Evolutionary conservation across 768 basidiomycete genomes (phyloP), one percentile per base, ranked within the genome.

Genomic region (Daedalea quercina): DNA sequence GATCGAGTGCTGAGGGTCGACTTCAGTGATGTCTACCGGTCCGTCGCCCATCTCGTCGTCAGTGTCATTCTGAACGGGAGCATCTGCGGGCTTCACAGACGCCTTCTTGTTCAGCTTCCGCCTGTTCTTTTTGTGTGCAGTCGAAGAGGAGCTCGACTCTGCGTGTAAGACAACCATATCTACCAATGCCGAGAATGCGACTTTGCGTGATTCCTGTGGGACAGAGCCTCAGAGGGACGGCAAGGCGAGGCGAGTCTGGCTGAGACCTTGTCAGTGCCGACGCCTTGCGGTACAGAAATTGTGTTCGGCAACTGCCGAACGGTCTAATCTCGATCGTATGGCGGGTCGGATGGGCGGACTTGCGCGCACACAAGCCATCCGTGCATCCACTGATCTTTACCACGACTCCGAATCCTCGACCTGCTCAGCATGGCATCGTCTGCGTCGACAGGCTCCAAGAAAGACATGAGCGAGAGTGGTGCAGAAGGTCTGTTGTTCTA

Each of bases 71-170:
- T 55, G 58, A n/a, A 47, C 24, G 12, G 24, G 35, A 51, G 60
- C 58, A 41, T 54, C 58, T 24, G 49, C 56, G 22, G 52, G 48
- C 9, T 56, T 53, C 42, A 63, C 53, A 3, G 53, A 53, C 40
- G 60, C 67, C 59, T 73, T 78, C 68, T 75, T 80, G 45, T 63
- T 48, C 47, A 74, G 57, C 55, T 73, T 72, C 52, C 76, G 72
- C 41, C 77, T 68, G 20, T 64, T 76, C 60, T 78, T 80, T 58
- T 73, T 76, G 49, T 63, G 69, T 17, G 65, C 49, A 23, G 59
- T 61, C 25, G 70, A 58, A 28, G 67, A 69, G 9, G 62, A 64
- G 43, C 60, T 67, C 17, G 68, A 62, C 9, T 60, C 58, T 22
- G 71, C 54, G 49, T 72, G 73, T 19, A 70, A 64, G 56, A 73